A percentile compares a stretch with the other conserved stretches of the same genome.
Evolutionary conservation across 169 alveolate genomes (phyloP).

Genomic region (Plasmodium adleri): DNA sequence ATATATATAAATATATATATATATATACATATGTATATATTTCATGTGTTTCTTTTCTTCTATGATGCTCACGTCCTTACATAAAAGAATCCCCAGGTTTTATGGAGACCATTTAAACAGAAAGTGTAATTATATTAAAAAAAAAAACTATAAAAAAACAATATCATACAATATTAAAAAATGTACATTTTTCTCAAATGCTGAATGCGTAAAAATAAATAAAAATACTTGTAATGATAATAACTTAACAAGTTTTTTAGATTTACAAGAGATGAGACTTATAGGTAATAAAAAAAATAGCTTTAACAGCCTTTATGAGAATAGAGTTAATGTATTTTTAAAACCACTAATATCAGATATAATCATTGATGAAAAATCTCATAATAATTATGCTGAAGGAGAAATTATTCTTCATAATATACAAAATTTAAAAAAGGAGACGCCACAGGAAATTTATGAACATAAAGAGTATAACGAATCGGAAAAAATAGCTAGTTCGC

Average conservation of each 20-base stretch:
- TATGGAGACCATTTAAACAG: background rate
- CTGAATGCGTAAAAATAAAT: background rate
- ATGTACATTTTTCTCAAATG: background rate
- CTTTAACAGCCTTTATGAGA: constrained; percentile 12
- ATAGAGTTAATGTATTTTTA: constrained; percentile 35
- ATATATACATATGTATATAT: too few relatives aligned
- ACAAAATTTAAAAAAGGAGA: background rate
- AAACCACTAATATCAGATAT: constrained; percentile 24
- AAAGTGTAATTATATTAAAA: background rate
- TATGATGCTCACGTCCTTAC: too few relatives aligned
- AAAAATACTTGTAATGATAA: background rate
- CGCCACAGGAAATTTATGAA: too few relatives aligned
- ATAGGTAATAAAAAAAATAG: constrained; percentile 14
- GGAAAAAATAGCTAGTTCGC: too few relatives aligned
- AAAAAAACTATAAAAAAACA: background rate
- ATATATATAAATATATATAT: too few relatives aligned
- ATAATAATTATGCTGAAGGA: background rate
- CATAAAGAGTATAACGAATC: too few relatives aligned
- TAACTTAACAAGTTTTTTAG: background rate
- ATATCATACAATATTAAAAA: background rate
- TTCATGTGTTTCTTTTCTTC: too few relatives aligned
- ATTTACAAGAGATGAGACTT: constrained; percentile 14
- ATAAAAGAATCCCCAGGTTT: background rate
- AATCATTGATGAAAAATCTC: background rate
- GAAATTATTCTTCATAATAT: too few relatives aligned